phyloP scores from a whole-genome alignment of 129 eudicot genomes.

The Centella asiatica region DNA sequence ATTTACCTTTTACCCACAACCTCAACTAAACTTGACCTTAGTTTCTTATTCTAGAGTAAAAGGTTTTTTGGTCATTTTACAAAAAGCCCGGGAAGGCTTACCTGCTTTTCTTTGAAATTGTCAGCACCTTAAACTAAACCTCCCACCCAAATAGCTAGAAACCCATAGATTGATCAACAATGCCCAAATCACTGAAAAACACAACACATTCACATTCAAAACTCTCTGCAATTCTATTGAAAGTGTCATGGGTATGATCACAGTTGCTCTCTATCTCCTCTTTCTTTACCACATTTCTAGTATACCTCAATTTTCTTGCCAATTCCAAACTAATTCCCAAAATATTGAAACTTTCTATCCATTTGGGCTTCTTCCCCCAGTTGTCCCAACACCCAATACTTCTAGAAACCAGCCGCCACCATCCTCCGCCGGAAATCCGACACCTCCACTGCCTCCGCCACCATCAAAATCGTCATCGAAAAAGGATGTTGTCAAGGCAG shows the following conservation, averaged over 20 bases:
- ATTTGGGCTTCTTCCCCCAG: constrained; percentile 21
- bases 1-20: neutral
- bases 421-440: constrained; percentile 16
- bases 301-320: constrained; percentile 19
- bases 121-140: constrained; percentile 27
- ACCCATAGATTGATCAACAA: constrained; percentile 7
- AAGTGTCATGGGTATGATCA: constrained; percentile 21
- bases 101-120: constrained; percentile 37
- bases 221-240: constrained; percentile 7
- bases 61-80: neutral
- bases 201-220: constrained; percentile 7
- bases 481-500: constrained; percentile 56
- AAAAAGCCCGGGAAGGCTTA: constrained; percentile 14
- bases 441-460: constrained; percentile 12
- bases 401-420: constrained; percentile 11
- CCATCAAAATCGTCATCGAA: constrained; percentile 33
- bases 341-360: constrained; percentile 46
- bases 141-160: neutral
- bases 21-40: neutral
- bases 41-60: neutral
- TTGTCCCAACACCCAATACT: constrained; percentile 12
- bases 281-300: constrained; percentile 15
- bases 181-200: constrained; percentile 16
- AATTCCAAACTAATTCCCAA: constrained; percentile 32
- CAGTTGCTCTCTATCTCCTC: constrained; percentile 15